Percentiles rank a stretch among this genome's conserved stretches.
Evolutionary conservation across 2,329 filamentous ascomycete species (phyloP).

Genomic region (Colletotrichum sp.): DNA sequence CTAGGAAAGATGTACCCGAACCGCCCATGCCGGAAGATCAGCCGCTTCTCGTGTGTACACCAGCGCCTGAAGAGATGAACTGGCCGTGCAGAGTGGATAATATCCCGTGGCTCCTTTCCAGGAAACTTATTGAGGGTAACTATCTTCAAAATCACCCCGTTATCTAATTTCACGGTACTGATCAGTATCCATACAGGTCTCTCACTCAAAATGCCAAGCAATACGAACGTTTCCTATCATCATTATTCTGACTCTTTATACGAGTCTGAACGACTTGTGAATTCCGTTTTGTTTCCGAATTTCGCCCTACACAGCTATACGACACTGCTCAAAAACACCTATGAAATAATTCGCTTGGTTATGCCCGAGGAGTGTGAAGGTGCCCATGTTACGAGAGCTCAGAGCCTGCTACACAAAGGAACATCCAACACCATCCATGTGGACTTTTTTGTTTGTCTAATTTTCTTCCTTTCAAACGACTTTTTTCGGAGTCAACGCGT

Average conservation of each 20-base stretch:
- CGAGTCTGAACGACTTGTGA: no score
- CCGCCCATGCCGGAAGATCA: background rate
- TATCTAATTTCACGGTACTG: accelerated
- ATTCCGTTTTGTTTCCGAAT: no score
- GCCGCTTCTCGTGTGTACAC: background rate
- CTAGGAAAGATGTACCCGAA: accelerated
- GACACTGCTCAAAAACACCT: accelerated
- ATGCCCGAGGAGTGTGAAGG: background rate
- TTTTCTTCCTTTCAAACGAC: no score
- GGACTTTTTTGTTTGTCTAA: no score
- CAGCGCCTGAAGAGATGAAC: accelerated
- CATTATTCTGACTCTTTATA: no score
- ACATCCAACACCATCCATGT: no score
- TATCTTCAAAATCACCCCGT: accelerated
- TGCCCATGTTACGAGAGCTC: background rate
- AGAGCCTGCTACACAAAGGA: background rate
- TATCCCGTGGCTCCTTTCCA: background rate
- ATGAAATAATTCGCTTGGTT: accelerated
- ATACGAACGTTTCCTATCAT: no score
- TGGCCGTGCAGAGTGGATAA: background rate
- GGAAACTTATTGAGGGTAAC: accelerated
- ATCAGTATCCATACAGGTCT: accelerated
- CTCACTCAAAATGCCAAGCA: accelerated
- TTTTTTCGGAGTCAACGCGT: no score
- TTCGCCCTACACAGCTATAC: background rate